Base-by-base conservation (phyloP, 2,329 filamentous ascomycete species). In the Sclerotinia sclerotiorum region DNA sequence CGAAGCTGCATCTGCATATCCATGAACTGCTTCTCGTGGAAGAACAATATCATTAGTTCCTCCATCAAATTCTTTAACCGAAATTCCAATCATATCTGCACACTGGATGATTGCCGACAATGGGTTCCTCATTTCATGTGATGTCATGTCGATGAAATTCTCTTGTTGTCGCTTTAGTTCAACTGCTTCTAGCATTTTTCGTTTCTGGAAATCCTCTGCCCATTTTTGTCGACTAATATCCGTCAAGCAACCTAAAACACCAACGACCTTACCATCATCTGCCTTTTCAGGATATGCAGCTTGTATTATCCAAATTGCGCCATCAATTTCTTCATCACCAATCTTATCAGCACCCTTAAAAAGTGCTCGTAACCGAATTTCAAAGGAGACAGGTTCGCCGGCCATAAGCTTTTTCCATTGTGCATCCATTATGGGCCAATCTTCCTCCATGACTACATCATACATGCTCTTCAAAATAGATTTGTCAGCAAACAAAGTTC, bases 221-320 rank as follows among this genome's bases (percentile, higher is more conserved):
- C 89, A 90, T 77, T 97, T 97, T 77, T 95, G 91, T 66, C 90
- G 87, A 35, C 90, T 93, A 71, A 97, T 97, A 76, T 97, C 92
- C 0, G 92, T 94, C 65, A 96, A 89, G 75, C 88, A 91, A 65
- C 90, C 91, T 73, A 94, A 93, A 3, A 93, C 89, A 70, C 88
- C 87, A 79, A 92, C 92, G 65, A 93, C 83, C 35, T 81, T 81
- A 6, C 89, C 90, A 42, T 74, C 69, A 1, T 82, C 80, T 70
- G 89, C 84, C 74, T 85, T 89, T 74, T 94, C 91, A 0, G 90
- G 90, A 73, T 90, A 93, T 0, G 90, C 90, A 67, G 87, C 90
- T 82, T 93, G 89, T 44, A 93, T 79, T 0, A 90, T 90, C 91
- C 91, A 94, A 0, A 89, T 92, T 71, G 92, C 88, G 62, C 87